Percentiles rank a stretch among this genome's conserved stretches.
These are phyloP conservation scores for Sporodiniella umbellata DNA, from an alignment of 371 early-diverging fungal species.

Conservation along the genomic window DNA sequence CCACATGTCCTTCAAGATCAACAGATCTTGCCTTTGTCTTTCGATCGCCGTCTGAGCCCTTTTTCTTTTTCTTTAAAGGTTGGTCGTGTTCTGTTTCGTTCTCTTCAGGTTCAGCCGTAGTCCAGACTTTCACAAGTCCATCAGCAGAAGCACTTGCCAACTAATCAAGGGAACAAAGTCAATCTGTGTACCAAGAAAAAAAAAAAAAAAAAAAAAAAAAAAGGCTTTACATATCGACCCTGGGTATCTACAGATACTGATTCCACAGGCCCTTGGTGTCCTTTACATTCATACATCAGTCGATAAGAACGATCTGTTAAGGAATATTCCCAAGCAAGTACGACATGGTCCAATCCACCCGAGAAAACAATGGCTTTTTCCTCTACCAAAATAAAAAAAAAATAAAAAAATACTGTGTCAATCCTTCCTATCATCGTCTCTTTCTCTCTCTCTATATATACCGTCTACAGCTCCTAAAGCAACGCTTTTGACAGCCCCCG, in stretches of 20 bases:
- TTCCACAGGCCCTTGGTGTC: constrained; percentile 73
- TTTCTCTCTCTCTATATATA: neutral
- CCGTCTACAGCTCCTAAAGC: constrained; percentile 33
- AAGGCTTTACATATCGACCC: constrained; percentile 16
- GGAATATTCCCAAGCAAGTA: constrained; percentile 46
- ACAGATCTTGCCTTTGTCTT: constrained; percentile 49
- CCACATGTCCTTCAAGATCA: constrained; percentile 75
- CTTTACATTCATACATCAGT: constrained; percentile 70
- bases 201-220: too few relatives aligned
- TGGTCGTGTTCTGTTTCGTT: constrained; percentile 51
- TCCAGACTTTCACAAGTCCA: constrained; percentile 77
- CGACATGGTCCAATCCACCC: constrained; percentile 46
- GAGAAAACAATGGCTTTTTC: constrained; percentile 33
- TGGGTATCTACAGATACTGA: constrained; percentile 47
- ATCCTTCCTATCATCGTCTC: neutral
- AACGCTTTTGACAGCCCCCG: constrained; percentile 67
- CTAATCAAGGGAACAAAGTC: constrained; percentile 25
- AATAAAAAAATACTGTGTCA: neutral
- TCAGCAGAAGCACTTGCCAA: constrained; percentile 85
- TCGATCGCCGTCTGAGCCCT: constrained; percentile 36
- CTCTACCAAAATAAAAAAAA: too few relatives aligned
- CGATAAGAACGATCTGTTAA: constrained; percentile 16
- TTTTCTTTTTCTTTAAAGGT: constrained; percentile 51
- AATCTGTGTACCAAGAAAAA: neutral
- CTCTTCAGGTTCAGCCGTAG: constrained; percentile 51